Evolutionary conservation across 1,139 yeast species (phyloP), one percentile per base, ranked within the genome.

Genomic region (Lodderomyces theae): DNA sequence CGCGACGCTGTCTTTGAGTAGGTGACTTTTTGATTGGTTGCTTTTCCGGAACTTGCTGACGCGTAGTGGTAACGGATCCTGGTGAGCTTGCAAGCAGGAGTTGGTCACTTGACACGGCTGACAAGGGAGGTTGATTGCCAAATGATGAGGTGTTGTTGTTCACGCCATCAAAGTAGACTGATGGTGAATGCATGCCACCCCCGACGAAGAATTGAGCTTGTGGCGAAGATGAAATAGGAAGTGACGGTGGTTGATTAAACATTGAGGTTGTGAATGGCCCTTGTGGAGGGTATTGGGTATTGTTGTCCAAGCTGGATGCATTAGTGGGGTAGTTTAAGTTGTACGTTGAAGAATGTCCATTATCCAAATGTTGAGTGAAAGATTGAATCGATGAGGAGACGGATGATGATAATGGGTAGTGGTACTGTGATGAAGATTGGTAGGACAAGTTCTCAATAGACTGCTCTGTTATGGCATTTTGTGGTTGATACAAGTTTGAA

Each of bases 331-430:
- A 24, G 34, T 23, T 39, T 41, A 21, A 30, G 37, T 30, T 33
- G 42, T 28, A 28, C 3, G n/a, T 7, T 3, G 31, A 28, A 15
- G 31, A 28, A 15, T 28, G 31, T 4, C 31, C 31, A 28, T 17
- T 18, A 28, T 28, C 31, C 17, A 28, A 15, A 18, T 19, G 40
- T 21, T 29, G 40, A 8, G 38, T 34, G 17, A 38, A 41, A 15
- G 48, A 45, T 35, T 47, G 38, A 30, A 47, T 36, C 4, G 48
- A 47, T 3, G 49, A 44, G 12, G 49, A 41, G 19, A 49, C 37
- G 8, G 51, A 41, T 13, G 46, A 35, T 8, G 32, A 31, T n/a
- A 38, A 31, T 9, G 41, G 37, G 12, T 16, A 25, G 13, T n/a
- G 23, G 18, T 25, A 29, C n/a, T 15, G 31, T 4, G 32, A 17